Evolutionary conservation across 139 green algal species (phyloP).

Genomic region (Chlamydomonas sp.): DNA sequence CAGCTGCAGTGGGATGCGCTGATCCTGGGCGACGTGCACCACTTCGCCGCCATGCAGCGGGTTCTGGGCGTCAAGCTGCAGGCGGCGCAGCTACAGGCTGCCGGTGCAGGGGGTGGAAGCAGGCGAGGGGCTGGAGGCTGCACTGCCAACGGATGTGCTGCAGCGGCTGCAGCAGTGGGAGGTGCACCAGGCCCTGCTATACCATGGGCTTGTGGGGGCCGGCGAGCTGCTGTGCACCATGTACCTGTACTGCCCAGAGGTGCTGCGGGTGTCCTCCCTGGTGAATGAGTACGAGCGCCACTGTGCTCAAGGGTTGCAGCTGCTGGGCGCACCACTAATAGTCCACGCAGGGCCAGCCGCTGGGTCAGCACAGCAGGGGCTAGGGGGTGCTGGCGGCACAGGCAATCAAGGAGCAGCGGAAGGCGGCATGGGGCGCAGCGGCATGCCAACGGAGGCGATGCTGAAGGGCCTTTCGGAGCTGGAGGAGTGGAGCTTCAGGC

Average conservation of each 20-base stretch:
- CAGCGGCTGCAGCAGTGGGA: not conserved
- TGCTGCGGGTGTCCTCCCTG: conserved; percentile 29
- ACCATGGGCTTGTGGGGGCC: conserved; percentile 23
- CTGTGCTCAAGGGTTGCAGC: conserved; percentile 15
- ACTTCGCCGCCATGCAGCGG: conserved; percentile 13
- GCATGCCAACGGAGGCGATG: not conserved
- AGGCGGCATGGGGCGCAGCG: too few relatives aligned
- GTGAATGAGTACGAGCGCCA: conserved; percentile 7
- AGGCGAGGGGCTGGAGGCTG: not conserved
- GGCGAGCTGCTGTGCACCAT: conserved; percentile 26
- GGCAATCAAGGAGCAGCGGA: not conserved
- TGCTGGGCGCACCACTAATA: conserved; percentile 15
- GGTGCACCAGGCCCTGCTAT: conserved; percentile 20
- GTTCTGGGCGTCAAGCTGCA: conserved; percentile 14
- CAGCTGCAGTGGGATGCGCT: conserved; percentile 3
- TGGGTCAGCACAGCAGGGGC: too few relatives aligned
- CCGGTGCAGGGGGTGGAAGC: not conserved
- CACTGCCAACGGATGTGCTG: not conserved
- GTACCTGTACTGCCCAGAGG: conserved; percentile 38
- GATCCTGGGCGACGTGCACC: not conserved
- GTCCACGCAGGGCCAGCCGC: not conserved
- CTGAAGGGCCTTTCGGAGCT: conserved; percentile 6
- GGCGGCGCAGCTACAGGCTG: not conserved
- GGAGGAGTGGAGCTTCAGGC: conserved; percentile 30
- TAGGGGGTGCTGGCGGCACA: not conserved